phyloP scores from a whole-genome alignment of 208 protist genomes.

The Acanthamoeba triangularis region DNA sequence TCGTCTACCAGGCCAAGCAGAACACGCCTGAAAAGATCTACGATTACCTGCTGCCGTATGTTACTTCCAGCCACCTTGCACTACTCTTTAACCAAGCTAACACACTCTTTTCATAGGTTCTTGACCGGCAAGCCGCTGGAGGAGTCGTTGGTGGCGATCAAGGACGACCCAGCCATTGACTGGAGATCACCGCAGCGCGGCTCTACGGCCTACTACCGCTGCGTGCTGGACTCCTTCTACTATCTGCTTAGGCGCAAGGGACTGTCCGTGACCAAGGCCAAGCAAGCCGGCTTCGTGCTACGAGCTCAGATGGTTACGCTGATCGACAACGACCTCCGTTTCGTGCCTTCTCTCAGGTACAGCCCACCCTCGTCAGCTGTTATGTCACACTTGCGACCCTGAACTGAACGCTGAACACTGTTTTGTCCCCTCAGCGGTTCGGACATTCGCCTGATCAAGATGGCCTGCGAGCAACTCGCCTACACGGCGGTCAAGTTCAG shows the following conservation, averaged over 20 bases:
- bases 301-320: conserved; percentile 69
- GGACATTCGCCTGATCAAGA: conserved; percentile 76
- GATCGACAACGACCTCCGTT: conserved; percentile 75
- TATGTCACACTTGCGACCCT: neutral
- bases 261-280: conserved; percentile 62
- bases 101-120: conserved; percentile 36
- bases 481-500: conserved; percentile 77
- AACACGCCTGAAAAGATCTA: conserved; percentile 78
- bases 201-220: conserved; percentile 75
- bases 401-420: neutral
- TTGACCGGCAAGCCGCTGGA: conserved; percentile 71
- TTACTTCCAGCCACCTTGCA: neutral
- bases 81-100: neutral
- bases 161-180: conserved; percentile 73
- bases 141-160: conserved; percentile 60
- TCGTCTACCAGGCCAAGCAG: conserved; percentile 73
- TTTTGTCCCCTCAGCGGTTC: conserved; percentile 35
- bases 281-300: conserved; percentile 61
- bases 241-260: conserved; percentile 74
- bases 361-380: neutral
- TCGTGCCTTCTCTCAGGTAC: conserved; percentile 64
- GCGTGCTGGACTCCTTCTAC: conserved; percentile 73
- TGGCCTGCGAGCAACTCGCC: conserved; percentile 76
- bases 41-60: conserved; percentile 72
- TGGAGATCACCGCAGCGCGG: conserved; percentile 74